Base-by-base conservation (phyloP, 1,284 basidiomycete genomes). In the Porogramme epimiltina region DNA sequence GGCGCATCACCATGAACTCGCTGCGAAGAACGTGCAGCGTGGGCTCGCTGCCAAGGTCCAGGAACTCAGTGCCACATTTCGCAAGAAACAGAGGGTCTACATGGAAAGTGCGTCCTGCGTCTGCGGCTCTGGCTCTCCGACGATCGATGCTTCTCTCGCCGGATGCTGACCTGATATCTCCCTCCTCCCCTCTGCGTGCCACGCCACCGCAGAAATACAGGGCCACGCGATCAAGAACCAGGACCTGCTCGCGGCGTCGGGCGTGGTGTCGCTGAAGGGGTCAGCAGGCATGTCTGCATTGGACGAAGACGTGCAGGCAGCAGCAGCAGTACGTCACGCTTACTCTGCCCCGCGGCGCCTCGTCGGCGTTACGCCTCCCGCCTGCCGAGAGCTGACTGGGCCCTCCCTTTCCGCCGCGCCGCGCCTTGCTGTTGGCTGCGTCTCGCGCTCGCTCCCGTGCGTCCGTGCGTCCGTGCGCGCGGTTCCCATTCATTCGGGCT, bases 61-160 rank as follows among this genome's bases (percentile, higher is more conserved):
- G 75, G 92, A 95, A 62, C 77, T 95, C 44, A 95, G 92, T 63
- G 90, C 88, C 19, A 77, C 87, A n/a, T 99, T 99, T 68, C 82
- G 97, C 54, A 98, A 96, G 78, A 98, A 97, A 75, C 97, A 99
- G 73, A 85, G 92, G 50, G 88, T 95, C 26, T 99, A 99, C 72
- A 90, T 99, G 85, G 91, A 96, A 72, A 93, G 95, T 96, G 66
- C 74, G 95, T 83, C 42, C 55, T 55, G 38, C 44, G 52, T 53
- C 52, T 45, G 49, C 45, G 42, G 51, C 54, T 61, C 46, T 31
- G 5, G n/a, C n/a, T 13, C 34, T 52, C 58, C 58, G 52, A 55
- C 56, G 58, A 60, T 62, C 58, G 51, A 59, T 60, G 57, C 60
- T 51, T 44, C 47, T 42, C 24, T 22, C n/a, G 16, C 13, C n/a